These are phyloP conservation scores for Hemisphaericaspora subhashii DNA, from an alignment of 1,139 yeast species.

Conservation along the genomic window DNA sequence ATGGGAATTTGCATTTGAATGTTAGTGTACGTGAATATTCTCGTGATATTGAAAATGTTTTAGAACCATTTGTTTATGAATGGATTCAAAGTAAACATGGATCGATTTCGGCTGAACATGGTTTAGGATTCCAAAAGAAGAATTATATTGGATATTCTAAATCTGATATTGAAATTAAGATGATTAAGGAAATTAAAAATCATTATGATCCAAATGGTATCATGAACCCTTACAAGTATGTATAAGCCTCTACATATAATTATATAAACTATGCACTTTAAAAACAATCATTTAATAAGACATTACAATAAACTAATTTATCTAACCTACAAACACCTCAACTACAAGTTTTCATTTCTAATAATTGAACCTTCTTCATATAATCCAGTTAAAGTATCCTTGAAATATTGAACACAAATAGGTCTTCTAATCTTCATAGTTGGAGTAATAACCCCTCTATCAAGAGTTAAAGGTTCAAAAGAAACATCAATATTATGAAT, in stretches of 20 bases:
- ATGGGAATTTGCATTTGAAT: slow-evolving; percentile 90
- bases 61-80: slow-evolving; percentile 94
- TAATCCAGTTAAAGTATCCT: slow-evolving; percentile 46
- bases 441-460: slow-evolving; percentile 68
- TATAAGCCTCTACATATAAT: too few relatives aligned
- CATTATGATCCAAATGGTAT: slow-evolving; percentile 88
- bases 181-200: slow-evolving; percentile 76
- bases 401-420: slow-evolving; percentile 54
- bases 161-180: slow-evolving; percentile 60
- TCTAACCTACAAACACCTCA: slow-evolving; percentile 10
- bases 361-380: slow-evolving; percentile 57
- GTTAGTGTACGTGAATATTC: slow-evolving; percentile 85
- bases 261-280: too few relatives aligned
- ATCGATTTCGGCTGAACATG: slow-evolving; percentile 95
- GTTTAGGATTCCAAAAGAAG: slow-evolving; percentile 93
- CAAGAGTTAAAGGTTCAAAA: slow-evolving; percentile 66
- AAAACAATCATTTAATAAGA: background rate
- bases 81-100: slow-evolving; percentile 77
- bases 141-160: slow-evolving; percentile 84
- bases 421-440: slow-evolving; percentile 72
- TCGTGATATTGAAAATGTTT: slow-evolving; percentile 68
- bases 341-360: slow-evolving; percentile 19
- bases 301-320: background rate
- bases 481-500: slow-evolving; percentile 59
- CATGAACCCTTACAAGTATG: slow-evolving; percentile 89